Conservation (phyloP, 345 rosid species). For the Lepidium didymum region DNA sequence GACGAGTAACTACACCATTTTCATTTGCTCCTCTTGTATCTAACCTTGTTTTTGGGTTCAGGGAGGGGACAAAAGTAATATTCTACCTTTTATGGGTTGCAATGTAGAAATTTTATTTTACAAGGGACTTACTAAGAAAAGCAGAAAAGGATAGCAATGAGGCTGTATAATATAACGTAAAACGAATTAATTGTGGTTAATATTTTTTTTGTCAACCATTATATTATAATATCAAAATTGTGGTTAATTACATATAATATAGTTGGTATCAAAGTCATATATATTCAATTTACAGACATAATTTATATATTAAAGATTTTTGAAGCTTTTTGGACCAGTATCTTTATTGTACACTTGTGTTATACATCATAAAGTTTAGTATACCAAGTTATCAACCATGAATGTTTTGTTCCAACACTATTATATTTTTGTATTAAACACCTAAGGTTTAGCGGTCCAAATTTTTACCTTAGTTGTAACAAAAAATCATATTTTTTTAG, state of each 20-base stretch:
- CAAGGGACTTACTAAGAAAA: background rate
- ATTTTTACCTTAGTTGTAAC: background rate
- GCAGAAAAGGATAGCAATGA: slow-evolving; percentile 5
- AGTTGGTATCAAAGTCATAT: background rate
- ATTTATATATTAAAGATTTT: background rate
- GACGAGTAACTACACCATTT: no score
- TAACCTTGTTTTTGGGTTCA: no score
- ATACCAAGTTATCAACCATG: background rate
- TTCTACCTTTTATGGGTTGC: background rate
- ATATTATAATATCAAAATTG: no score
- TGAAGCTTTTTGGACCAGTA: background rate
- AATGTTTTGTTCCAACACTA: background rate
- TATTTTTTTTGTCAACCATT: no score
- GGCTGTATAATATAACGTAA: slow-evolving; percentile 5
- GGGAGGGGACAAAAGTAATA: background rate
- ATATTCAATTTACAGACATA: background rate
- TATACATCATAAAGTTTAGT: background rate
- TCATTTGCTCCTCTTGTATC: no score
- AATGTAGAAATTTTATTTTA: background rate
- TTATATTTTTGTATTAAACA: background rate
- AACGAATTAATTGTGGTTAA: background rate
- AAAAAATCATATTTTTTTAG: no score
- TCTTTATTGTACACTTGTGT: slow-evolving; percentile 4
- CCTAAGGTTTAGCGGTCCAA: background rate
- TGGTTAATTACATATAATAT: background rate